Base-by-base conservation (phyloP, 441 rosid species). In the Gossypium davidsonii region DNA sequence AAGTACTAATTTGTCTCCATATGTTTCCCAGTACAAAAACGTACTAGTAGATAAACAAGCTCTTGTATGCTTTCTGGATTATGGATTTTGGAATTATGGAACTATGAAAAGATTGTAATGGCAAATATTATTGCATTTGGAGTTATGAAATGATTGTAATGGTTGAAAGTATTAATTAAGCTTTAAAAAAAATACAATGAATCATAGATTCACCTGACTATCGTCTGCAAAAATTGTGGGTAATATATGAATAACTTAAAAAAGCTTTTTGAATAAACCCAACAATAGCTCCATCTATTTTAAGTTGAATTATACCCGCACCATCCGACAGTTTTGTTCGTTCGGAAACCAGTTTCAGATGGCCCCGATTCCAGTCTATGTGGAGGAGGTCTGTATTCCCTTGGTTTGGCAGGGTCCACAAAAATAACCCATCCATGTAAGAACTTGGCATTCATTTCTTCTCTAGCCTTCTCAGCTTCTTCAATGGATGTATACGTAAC, bases 351-450 rank as follows among this genome's bases (percentile, higher is more conserved):
- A 44, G 72, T 74, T 72, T 79, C 90, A 14, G 85, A 80, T 28
- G 84, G 52, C 49, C 61, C 80, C 1, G 72, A 57, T 15, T 79
- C 84, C 0, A 76, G 76, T 18, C 83, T 83, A 3, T 79, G 79
- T 55, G 88, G 87, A 56, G 79, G 83, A 58, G 80, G 82, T 79
- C 92, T 81, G 9, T 72, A 74, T 82, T 89, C 92, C 79, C 89
- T 83, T 61, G 94, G 95, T 78, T 77, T 91, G 21, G 98, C 97
- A 67, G 97, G 98, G 76, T 94, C 98, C 10, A 92, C 93, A 73
- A 94, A 94, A 25, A 94, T 88, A 12, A 88, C 98, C 98, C 98
- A 94, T 63, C 98, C 98, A 25, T 92, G 97, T 72, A 94, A 80
- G 77, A 78, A 89, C 82, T 88, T 90, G 20, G 97, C 97, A 74